These are phyloP conservation scores for Artemisia tridentata DNA, from an alignment of 129 eudicot genomes.

Conservation along the genomic window DNA sequence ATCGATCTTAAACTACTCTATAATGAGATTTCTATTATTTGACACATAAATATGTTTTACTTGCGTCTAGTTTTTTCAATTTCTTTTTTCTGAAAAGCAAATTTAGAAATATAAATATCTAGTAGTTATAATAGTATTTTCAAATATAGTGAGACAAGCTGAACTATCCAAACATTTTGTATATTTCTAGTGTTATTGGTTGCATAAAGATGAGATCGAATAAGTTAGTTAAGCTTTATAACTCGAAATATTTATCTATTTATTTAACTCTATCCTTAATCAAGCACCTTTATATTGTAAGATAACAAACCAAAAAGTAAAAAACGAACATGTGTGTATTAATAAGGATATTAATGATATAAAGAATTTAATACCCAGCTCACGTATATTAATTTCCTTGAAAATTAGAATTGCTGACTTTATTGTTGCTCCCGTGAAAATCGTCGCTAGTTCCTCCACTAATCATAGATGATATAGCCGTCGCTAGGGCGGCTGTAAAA, in stretches of 20 bases:
- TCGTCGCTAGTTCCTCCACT: conserved; percentile 28
- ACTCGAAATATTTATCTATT: too few relatives aligned
- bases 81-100: too few relatives aligned
- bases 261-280: background rate
- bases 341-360: conserved; percentile 3
- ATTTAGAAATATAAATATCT: too few relatives aligned
- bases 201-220: background rate
- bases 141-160: too few relatives aligned
- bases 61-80: too few relatives aligned
- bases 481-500: conserved; percentile 63
- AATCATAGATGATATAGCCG: conserved; percentile 57
- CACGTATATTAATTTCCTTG: conserved; percentile 22
- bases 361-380: background rate
- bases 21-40: too few relatives aligned
- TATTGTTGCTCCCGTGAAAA: conserved; percentile 36
- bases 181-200: background rate
- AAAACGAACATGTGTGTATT: conserved; percentile 18
- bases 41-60: too few relatives aligned
- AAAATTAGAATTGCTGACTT: conserved; percentile 38
- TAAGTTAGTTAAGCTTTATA: too few relatives aligned
- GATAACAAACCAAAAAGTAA: background rate
- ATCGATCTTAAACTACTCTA: too few relatives aligned
- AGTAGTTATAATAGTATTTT: too few relatives aligned
- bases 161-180: background rate
- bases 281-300: background rate